Conservation (phyloP, 441 rosid genomes). For the Metrosideros polymorpha region DNA sequence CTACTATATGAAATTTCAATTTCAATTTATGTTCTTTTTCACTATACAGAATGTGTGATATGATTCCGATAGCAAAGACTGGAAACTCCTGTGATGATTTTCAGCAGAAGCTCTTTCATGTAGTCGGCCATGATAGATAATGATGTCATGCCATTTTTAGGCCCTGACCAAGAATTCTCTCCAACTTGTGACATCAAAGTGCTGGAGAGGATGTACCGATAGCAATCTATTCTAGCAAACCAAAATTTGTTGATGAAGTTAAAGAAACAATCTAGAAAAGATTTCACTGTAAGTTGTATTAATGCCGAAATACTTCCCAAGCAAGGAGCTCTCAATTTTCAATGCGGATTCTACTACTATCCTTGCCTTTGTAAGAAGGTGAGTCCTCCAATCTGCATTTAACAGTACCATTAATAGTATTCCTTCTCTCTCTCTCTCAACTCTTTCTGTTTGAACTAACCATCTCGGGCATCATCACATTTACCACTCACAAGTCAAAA, state of each 20-base stretch:
- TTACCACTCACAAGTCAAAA: not conserved
- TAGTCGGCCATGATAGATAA: not conserved
- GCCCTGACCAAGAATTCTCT: too few relatives aligned
- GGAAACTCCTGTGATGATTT: not conserved
- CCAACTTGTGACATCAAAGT: not conserved
- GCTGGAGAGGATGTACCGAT: not conserved
- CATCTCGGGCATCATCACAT: not conserved
- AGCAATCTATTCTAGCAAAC: not conserved
- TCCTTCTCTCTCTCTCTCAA: not conserved
- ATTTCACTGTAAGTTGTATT: not conserved
- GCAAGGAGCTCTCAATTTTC: not conserved
- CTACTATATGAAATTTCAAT: not conserved
- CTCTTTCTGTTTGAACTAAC: not conserved
- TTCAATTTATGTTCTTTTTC: not conserved
- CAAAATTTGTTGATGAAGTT: not conserved
- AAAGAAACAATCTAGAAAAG: not conserved
- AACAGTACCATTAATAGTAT: not conserved
- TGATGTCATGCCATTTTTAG: too few relatives aligned
- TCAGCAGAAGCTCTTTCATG: not conserved
- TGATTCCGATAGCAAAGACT: not conserved
- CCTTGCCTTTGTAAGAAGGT: not conserved
- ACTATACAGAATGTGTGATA: not conserved
- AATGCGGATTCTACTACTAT: not conserved
- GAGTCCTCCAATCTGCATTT: too few relatives aligned
- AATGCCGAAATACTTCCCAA: too few relatives aligned